These are phyloP conservation scores for Aspergillus avenaceus DNA, from an alignment of 495 filamentous ascomycete genomes.

Conservation along the genomic window DNA sequence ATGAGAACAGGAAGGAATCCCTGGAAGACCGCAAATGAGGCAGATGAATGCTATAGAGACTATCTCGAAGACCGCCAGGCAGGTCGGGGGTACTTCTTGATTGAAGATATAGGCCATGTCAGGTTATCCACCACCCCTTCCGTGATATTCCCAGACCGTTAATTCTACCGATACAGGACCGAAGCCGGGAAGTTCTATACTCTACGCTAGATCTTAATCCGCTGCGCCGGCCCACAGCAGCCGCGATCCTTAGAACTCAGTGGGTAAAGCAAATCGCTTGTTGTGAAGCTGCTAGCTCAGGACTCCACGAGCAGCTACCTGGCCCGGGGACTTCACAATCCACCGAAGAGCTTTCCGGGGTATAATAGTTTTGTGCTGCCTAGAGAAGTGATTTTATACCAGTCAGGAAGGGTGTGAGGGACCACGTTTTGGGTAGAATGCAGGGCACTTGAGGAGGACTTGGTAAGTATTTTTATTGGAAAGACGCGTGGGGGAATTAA, in stretches of 20 bases:
- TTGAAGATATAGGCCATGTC: constrained; percentile 87
- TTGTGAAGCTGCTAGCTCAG: constrained; percentile 92
- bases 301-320: no score
- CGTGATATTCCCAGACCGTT: constrained; percentile 5
- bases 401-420: no score
- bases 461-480: no score
- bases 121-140: constrained; percentile 59
- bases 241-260: constrained; percentile 95
- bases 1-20: constrained; percentile 96
- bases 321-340: no score
- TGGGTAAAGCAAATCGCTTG: constrained; percentile 97
- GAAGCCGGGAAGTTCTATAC: constrained; percentile 98
- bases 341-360: no score
- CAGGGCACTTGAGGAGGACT: no score
- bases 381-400: no score
- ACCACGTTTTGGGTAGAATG: no score
- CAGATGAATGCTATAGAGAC: constrained; percentile 93
- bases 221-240: constrained; percentile 85
- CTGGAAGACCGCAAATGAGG: constrained; percentile 93
- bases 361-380: no score
- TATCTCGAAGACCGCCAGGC: constrained; percentile 90
- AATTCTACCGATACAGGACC: constrained; percentile 63
- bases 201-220: constrained; percentile 95
- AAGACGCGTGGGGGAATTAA: no score
- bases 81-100: constrained; percentile 92